Evolutionary conservation across 2,329 filamentous ascomycete genomes (phyloP), one percentile per base, ranked within the genome.

Genomic region (Rosellinia necatrix): DNA sequence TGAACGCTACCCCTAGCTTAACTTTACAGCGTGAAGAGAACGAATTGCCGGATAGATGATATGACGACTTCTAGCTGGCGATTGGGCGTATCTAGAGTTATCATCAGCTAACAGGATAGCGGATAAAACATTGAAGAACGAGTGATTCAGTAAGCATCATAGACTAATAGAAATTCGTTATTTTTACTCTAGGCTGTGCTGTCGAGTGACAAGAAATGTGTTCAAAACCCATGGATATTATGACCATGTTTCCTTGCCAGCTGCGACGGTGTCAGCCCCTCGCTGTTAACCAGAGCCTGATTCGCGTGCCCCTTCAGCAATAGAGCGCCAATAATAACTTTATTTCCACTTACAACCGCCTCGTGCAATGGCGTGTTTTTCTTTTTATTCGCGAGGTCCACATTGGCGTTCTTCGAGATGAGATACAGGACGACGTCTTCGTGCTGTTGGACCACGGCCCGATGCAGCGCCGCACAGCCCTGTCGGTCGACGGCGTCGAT

Each of bases 311-410:
- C 44, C 21, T 38, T 38, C 12, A 8, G 17, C 32, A 37, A 32
- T 9, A 48, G 44, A 24, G 22, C 30, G 15, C 47, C 34, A 17
- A 47, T 53, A 21, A 53, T 47, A 7, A 22, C 42, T 34, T 40
- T 27, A 32, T 46, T 32, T 2, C 50, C 50, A 7, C 29, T 41
- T 32, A 17, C 19, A 34, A 24, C 34, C 2, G 52, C 52, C 40
- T 54, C 52, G 25, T 54, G 34, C 30, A 46, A 44, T 25, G 52
- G 43, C 21, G 43, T 49, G 10, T 49, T 48, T 24, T 30, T 35
- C 22, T 35, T 49, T 29, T 43, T 54, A 22, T 54, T 54, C 10
- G 12, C 13, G 4, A 49, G 21, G 15, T 41, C 29, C 4, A 42
- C n/a, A 6, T 54, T 22, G 17, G 44, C 52, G 4, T 40, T 6